phyloP scores from a whole-genome alignment of 805 yeast species.

The Debaryomyces hansenii region DNA sequence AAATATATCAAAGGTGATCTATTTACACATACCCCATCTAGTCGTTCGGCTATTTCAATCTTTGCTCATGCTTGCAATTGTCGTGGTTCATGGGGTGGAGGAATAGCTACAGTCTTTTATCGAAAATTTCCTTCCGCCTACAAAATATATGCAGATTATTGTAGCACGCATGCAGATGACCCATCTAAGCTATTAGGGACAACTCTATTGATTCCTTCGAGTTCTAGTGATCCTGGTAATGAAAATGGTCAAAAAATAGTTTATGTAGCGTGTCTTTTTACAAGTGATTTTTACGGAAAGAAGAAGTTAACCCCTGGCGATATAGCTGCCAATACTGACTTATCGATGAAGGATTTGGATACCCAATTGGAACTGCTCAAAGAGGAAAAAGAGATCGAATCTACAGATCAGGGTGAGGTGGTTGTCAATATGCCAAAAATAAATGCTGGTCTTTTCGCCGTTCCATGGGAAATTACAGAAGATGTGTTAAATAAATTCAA shows the following conservation, averaged over 20 bases:
- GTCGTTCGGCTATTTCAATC: conserved; percentile 34
- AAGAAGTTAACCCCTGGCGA: conserved; percentile 38
- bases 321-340: conserved; percentile 52
- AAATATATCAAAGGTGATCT: conserved; percentile 59
- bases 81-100: conserved; percentile 82
- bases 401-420: conserved; percentile 12
- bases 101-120: conserved; percentile 65
- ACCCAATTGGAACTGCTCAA: conserved; percentile 27
- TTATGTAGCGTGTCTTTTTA: conserved; percentile 70
- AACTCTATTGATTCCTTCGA: conserved; percentile 43
- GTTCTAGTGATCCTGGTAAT: conserved; percentile 29
- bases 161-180: conserved; percentile 24
- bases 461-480: conserved; percentile 77
- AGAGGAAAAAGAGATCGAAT: conserved; percentile 4
- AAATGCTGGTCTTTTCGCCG: conserved; percentile 76
- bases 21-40: conserved; percentile 33
- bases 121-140: conserved; percentile 58
- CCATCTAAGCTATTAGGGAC: conserved; percentile 52
- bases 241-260: conserved; percentile 18
- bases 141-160: conserved; percentile 44
- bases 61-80: conserved; percentile 82
- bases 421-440: conserved; percentile 69
- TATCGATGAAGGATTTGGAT: conserved; percentile 49
- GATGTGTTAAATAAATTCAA: conserved; percentile 36
- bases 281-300: conserved; percentile 54